Conservation (phyloP, 2,329 filamentous ascomycete species). For the Xylariaceae sp. region DNA sequence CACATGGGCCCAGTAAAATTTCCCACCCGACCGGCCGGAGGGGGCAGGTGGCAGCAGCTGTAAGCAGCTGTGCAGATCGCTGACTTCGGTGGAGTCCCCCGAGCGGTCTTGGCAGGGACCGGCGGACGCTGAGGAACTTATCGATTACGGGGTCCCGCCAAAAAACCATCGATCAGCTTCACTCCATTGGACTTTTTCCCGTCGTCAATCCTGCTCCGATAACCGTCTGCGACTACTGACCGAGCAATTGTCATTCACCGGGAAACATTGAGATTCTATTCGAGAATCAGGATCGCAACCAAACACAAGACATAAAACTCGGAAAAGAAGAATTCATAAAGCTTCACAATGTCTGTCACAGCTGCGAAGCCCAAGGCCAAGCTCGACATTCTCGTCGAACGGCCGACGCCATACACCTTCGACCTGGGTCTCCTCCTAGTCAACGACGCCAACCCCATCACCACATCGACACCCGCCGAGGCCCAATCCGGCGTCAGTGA, state of each 20-base stretch:
- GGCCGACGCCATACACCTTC: conserved; percentile 32
- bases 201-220: neutral
- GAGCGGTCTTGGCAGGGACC: conserved; percentile 7
- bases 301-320: neutral
- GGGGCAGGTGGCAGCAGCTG: neutral
- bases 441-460: conserved; percentile 74
- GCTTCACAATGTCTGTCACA: conserved; percentile 23
- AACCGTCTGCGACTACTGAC: neutral
- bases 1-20: conserved; percentile 19
- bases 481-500: conserved; percentile 40
- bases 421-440: conserved; percentile 67
- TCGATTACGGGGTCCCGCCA: conserved; percentile 23
- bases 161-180: conserved; percentile 21
- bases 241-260: neutral
- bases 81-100: neutral
- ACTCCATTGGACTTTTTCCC: conserved; percentile 12
- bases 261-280: neutral
- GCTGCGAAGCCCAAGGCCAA: conserved; percentile 23
- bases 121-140: conserved; percentile 11
- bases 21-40: conserved; percentile 14
- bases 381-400: conserved; percentile 29
- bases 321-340: neutral
- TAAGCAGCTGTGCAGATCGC: neutral
- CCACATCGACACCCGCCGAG: conserved; percentile 21
- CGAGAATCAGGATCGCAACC: neutral